phyloP scores from a whole-genome alignment of 768 basidiomycete genomes.

The Mycena venus region DNA sequence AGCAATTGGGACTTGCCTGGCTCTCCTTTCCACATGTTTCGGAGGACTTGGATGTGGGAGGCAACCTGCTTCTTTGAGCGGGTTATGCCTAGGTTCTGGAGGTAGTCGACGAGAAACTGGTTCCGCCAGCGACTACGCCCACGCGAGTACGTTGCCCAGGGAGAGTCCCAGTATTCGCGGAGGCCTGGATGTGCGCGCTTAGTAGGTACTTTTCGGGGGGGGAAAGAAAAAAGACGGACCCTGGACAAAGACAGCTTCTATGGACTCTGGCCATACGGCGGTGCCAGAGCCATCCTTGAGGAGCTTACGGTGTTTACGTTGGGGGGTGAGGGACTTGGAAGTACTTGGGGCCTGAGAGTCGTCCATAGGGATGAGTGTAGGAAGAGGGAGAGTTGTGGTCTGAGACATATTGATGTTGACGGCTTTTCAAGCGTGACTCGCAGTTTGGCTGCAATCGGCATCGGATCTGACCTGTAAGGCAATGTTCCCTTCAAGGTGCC shows the following conservation, averaged over 20 bases:
- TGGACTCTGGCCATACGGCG: conserved; percentile 87
- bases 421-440: neutral
- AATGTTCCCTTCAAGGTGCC: too few relatives aligned
- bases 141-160: conserved; percentile 79
- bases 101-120: conserved; percentile 87
- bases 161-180: conserved; percentile 83
- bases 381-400: conserved; percentile 31
- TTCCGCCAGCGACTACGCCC: conserved; percentile 87
- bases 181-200: conserved; percentile 62
- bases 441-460: too few relatives aligned
- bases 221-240: conserved; percentile 53
- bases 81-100: conserved; percentile 75
- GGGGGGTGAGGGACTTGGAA: conserved; percentile 71
- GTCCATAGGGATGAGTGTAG: conserved; percentile 45
- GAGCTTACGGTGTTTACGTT: conserved; percentile 87
- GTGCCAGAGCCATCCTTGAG: conserved; percentile 82
- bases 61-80: conserved; percentile 91
- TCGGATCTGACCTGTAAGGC: too few relatives aligned
- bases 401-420: neutral
- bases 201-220: neutral
- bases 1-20: conserved; percentile 62
- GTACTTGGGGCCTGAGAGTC: conserved; percentile 27
- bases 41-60: conserved; percentile 87
- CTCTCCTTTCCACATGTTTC: conserved; percentile 92
- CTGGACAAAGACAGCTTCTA: conserved; percentile 84